Percentiles rank a stretch among this genome's conserved stretches.
phyloP scores from a whole-genome alignment of 2,329 filamentous ascomycete species.

The Colletotrichum noveboracense region DNA sequence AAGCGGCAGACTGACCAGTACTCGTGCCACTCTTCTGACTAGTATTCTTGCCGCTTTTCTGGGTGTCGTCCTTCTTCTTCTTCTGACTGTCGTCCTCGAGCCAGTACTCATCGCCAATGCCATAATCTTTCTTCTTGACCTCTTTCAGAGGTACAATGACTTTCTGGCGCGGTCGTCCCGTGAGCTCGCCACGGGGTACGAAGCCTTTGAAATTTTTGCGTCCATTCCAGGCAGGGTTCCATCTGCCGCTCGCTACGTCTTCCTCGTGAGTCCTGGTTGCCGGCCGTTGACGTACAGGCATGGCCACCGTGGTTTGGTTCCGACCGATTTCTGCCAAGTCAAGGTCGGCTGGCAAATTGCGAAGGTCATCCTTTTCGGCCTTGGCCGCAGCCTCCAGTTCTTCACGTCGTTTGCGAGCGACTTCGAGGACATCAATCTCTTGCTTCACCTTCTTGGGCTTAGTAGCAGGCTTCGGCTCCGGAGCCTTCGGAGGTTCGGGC shows the following conservation, averaged over 20 bases:
- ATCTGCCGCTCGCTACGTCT: slow-evolving; percentile 63
- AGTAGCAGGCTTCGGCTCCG: slow-evolving; percentile 25
- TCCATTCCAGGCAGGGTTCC: slow-evolving; percentile 92
- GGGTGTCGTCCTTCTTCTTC: slow-evolving; percentile 32
- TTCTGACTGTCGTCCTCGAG: slow-evolving; percentile 55
- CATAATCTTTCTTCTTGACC: slow-evolving; percentile 73
- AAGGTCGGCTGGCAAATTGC: slow-evolving; percentile 63
- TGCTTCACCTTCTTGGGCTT: slow-evolving; percentile 57
- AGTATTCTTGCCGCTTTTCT: slow-evolving; percentile 23
- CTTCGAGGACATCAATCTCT: slow-evolving; percentile 72
- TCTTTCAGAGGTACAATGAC: slow-evolving; percentile 76
- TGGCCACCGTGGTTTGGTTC: slow-evolving; percentile 78
- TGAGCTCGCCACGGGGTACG: slow-evolving; percentile 57
- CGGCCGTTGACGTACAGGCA: slow-evolving; percentile 61
- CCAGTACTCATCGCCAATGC: slow-evolving; percentile 81
- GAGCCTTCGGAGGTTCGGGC: slow-evolving; percentile 30
- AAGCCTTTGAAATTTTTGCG: slow-evolving; percentile 97
- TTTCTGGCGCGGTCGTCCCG: slow-evolving; percentile 46
- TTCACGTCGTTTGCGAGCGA: slow-evolving; percentile 64
- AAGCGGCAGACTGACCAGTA: not conserved
- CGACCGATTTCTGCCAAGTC: slow-evolving; percentile 76
- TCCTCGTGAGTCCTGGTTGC: slow-evolving; percentile 49
- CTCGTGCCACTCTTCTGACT: slow-evolving; percentile 24
- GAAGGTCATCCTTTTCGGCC: slow-evolving; percentile 59
- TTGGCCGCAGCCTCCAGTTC: slow-evolving; percentile 69